phyloP scores from a whole-genome alignment of 805 yeast genomes.

The Wickerhamomyces sydowiorum region DNA sequence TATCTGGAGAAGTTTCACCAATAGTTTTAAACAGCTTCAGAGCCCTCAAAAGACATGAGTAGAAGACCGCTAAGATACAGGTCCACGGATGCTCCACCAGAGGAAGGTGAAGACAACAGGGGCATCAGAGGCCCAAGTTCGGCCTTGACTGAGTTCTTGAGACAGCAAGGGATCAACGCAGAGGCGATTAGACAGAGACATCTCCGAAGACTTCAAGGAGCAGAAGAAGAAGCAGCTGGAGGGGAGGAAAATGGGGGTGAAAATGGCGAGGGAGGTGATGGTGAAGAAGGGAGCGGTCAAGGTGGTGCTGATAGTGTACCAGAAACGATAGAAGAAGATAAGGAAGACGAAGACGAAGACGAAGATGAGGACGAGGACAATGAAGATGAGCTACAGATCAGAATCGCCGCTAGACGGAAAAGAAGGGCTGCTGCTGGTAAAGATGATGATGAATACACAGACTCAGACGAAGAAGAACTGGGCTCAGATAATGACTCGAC shows the following conservation, averaged over 20 bases:
- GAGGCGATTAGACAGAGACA: constrained; percentile 59
- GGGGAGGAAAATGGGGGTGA: constrained; percentile 2
- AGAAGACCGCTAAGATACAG: constrained; percentile 23
- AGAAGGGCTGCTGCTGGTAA: constrained; percentile 31
- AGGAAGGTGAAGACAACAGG: constrained; percentile 12
- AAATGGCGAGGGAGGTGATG: background rate
- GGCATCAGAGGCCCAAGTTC: constrained; percentile 59
- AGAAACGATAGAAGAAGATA: constrained; percentile 19
- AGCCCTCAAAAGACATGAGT: constrained; percentile 12
- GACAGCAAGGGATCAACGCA: constrained; percentile 86
- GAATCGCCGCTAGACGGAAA: constrained; percentile 36
- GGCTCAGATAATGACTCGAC: constrained; percentile 19
- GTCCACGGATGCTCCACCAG: constrained; percentile 7
- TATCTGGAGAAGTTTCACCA: background rate
- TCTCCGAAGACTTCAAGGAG: constrained; percentile 24
- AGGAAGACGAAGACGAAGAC: constrained; percentile 28
- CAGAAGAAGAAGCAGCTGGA: constrained; percentile 2
- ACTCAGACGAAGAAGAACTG: constrained; percentile 25
- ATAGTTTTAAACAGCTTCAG: background rate
- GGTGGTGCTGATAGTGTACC: constrained; percentile 5
- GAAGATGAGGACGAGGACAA: constrained; percentile 17
- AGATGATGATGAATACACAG: constrained; percentile 29
- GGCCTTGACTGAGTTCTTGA: constrained; percentile 82
- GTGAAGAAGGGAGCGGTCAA: background rate
- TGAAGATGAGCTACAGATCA: constrained; percentile 27